Percentiles rank a stretch among this genome's conserved stretches.
Conservation (phyloP, 768 basidiomycete species). For the Cystofilobasidium bisporidii region DNA sequence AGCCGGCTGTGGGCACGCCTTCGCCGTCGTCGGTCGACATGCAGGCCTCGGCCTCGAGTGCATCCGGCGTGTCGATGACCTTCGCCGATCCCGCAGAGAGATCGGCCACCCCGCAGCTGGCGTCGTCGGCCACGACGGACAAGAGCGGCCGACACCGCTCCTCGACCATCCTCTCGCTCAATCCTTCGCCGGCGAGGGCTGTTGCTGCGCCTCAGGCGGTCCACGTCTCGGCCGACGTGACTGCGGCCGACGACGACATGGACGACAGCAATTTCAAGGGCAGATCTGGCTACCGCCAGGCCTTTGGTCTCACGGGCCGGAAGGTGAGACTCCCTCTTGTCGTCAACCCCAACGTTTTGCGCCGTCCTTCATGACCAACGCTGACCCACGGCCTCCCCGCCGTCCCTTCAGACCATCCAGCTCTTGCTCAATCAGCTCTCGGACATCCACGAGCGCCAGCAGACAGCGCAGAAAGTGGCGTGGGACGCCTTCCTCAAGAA, state of each 20-base stretch:
- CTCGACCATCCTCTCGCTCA: slow-evolving; percentile 24
- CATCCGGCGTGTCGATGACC: slow-evolving; percentile 23
- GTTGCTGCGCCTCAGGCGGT: slow-evolving; percentile 10
- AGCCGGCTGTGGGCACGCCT: neutral
- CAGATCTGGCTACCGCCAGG: neutral
- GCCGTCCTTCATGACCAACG: neutral
- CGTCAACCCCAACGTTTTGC: neutral
- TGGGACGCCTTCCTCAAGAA: slow-evolving; percentile 79
- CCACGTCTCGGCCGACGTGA: slow-evolving; percentile 20
- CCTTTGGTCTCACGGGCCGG: neutral
- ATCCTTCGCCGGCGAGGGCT: slow-evolving; percentile 24
- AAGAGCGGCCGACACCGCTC: slow-evolving; percentile 13
- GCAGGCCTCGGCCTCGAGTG: neutral
- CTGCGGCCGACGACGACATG: slow-evolving; percentile 8
- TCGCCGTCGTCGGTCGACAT: neutral
- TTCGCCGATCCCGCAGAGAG: neutral
- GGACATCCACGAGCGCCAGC: slow-evolving; percentile 70
- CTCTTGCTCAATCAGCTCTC: slow-evolving; percentile 65
- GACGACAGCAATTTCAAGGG: too few relatives aligned
- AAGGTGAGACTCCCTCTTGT: neutral
- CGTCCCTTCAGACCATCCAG: slow-evolving; percentile 51
- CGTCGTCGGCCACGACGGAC: neutral
- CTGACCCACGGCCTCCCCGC: neutral
- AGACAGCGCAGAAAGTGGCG: slow-evolving; percentile 57
- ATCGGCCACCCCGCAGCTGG: neutral